These are phyloP conservation scores for Spencermartinsiella europaea DNA, from an alignment of 805 yeast species.

Conservation along the genomic window DNA sequence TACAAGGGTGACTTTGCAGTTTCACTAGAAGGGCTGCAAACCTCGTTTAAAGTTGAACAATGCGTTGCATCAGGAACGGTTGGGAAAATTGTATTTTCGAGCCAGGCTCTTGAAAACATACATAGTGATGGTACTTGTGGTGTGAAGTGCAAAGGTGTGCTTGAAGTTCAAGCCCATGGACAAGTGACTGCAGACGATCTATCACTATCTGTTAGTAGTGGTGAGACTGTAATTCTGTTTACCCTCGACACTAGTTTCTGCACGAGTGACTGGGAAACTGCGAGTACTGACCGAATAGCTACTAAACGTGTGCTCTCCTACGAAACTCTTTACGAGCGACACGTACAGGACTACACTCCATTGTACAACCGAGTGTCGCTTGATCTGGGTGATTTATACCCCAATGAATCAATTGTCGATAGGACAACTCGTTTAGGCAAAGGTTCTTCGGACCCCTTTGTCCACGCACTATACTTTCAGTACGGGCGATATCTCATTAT, in stretches of 20 bases:
- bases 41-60: neutral
- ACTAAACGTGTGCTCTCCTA: neutral
- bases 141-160: slow-evolving; percentile 1
- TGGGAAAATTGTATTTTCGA: neutral
- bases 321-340: neutral
- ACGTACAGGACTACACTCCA: slow-evolving; percentile 2
- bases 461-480: slow-evolving; percentile 5
- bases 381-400: neutral
- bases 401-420: neutral
- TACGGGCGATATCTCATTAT: slow-evolving; percentile 10
- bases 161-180: slow-evolving; percentile 1
- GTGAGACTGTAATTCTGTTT: neutral
- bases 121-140: slow-evolving; percentile 14
- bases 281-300: neutral
- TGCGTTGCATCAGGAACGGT: neutral
- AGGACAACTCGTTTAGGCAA: neutral
- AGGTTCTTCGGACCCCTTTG: slow-evolving; percentile 2
- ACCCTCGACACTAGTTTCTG: neutral
- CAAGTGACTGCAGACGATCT: neutral
- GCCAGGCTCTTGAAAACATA: slow-evolving; percentile 8
- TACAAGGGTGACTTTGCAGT: neutral
- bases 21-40: neutral
- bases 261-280: neutral
- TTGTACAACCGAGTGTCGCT: neutral
- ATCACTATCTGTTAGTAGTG: too few species aligned